phyloP scores from a whole-genome alignment of 495 filamentous ascomycete species.

The Xylaria longipes region DNA sequence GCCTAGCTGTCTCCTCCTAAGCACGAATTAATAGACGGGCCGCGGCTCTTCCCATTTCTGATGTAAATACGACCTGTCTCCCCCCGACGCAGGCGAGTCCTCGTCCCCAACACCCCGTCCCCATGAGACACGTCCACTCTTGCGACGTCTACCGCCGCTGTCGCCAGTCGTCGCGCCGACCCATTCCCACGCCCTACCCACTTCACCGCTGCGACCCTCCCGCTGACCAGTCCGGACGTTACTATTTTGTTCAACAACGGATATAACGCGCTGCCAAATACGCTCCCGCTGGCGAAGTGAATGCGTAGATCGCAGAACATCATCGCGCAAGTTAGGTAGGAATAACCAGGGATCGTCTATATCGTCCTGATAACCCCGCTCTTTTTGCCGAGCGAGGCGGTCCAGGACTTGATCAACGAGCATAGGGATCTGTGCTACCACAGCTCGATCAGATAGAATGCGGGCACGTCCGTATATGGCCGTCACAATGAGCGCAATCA shows the following conservation, averaged over 20 bases:
- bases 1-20: background rate
- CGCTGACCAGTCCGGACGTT: constrained; percentile 87
- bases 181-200: constrained; percentile 95
- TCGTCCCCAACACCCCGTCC: constrained; percentile 42
- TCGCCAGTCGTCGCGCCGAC: constrained; percentile 69
- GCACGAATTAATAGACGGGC: constrained; percentile 41
- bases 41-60: constrained; percentile 61
- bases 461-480: constrained; percentile 63
- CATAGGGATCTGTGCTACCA: constrained; percentile 73
- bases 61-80: constrained; percentile 36
- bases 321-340: constrained; percentile 88
- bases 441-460: constrained; percentile 62
- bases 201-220: constrained; percentile 83
- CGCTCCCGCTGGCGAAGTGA: constrained; percentile 71
- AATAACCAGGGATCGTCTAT: constrained; percentile 78
- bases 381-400: constrained; percentile 80
- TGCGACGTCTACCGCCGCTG: constrained; percentile 52
- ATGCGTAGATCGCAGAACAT: constrained; percentile 85
- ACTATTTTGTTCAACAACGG: constrained; percentile 88
- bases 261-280: constrained; percentile 81
- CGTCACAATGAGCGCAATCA: constrained; percentile 59
- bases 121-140: constrained; percentile 60
- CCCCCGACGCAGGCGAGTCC: constrained; percentile 38
- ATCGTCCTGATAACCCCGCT: constrained; percentile 68
- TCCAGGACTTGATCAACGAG: constrained; percentile 84